Conservation (phyloP, 768 basidiomycete genomes). For the Piloderma croceum region DNA sequence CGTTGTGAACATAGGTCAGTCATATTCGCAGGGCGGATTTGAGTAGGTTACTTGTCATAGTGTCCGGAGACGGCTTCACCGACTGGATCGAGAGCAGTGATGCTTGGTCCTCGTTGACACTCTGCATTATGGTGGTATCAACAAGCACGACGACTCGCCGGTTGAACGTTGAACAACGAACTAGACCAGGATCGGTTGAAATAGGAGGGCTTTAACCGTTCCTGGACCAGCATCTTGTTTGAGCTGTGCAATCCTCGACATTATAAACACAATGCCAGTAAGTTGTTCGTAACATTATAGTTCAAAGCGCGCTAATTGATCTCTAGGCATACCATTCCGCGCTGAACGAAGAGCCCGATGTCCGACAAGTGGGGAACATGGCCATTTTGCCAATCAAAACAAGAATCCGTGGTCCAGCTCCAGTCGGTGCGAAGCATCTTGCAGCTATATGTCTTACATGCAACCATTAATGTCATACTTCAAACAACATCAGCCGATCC, state of each 20-base stretch:
- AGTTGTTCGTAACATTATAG: constrained; percentile 22
- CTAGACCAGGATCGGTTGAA: background rate
- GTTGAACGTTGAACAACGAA: constrained; percentile 1
- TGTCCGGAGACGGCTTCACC: constrained; percentile 59
- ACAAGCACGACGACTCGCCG: no score
- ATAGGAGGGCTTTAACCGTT: no score
- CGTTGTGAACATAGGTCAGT: constrained; percentile 1
- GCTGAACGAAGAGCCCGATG: constrained; percentile 80
- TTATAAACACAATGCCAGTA: constrained; percentile 58
- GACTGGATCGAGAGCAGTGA: constrained; percentile 42
- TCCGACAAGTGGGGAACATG: constrained; percentile 84
- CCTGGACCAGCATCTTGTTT: no score
- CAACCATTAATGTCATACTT: constrained; percentile 10
- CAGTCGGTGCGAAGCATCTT: constrained; percentile 46
- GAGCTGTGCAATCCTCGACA: no score
- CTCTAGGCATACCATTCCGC: constrained; percentile 98
- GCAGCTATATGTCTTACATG: constrained; percentile 9
- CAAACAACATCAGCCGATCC: constrained; percentile 56
- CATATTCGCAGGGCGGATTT: background rate
- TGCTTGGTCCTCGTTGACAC: constrained; percentile 34
- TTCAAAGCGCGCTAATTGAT: no score
- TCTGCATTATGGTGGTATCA: constrained; percentile 21
- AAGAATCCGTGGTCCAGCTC: constrained; percentile 88
- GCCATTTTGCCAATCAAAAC: constrained; percentile 87
- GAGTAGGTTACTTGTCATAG: constrained; percentile 59